A percentile compares a stretch with the other conserved stretches of the same genome.
Evolutionary conservation across 805 yeast species (phyloP).

Genomic region (Myxozyma nipponensis): DNA sequence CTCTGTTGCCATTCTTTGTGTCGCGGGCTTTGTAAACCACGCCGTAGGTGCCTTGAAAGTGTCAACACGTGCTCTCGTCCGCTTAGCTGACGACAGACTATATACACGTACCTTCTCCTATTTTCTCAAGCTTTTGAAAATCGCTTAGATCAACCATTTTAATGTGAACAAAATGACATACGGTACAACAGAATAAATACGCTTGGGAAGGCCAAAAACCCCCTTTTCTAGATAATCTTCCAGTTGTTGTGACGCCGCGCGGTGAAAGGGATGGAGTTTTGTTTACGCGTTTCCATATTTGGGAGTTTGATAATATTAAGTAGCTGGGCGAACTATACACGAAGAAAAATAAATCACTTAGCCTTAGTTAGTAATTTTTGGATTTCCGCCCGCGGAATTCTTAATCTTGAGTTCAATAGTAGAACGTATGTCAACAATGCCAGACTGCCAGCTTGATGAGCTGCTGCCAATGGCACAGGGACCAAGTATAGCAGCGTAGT

Average conservation of each 20-base stretch:
- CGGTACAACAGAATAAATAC: no score
- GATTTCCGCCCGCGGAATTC: neutral
- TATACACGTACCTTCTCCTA: conserved; percentile 77
- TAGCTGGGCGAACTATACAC: no score
- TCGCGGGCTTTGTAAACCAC: conserved; percentile 96
- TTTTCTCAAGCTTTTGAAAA: conserved; percentile 90
- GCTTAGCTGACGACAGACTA: neutral
- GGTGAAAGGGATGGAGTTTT: no score
- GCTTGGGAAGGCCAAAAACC: no score
- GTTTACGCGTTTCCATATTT: no score
- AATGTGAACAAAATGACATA: no score
- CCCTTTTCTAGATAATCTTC: no score
- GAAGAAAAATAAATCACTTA: no score
- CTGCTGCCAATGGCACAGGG: conserved; percentile 88
- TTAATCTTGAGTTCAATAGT: conserved; percentile 42
- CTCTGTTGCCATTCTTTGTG: conserved; percentile 80
- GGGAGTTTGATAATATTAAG: no score
- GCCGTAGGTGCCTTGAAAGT: conserved; percentile 73
- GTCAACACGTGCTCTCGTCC: neutral
- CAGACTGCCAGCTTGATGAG: conserved; percentile 96
- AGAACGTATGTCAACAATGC: conserved; percentile 80
- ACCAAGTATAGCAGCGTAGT: conserved; percentile 80
- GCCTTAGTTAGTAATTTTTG: no score
- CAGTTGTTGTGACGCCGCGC: no score
- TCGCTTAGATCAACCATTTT: conserved; percentile 83